phyloP scores from a whole-genome alignment of 148 eudicot genomes.

The Arbutus unedo region DNA sequence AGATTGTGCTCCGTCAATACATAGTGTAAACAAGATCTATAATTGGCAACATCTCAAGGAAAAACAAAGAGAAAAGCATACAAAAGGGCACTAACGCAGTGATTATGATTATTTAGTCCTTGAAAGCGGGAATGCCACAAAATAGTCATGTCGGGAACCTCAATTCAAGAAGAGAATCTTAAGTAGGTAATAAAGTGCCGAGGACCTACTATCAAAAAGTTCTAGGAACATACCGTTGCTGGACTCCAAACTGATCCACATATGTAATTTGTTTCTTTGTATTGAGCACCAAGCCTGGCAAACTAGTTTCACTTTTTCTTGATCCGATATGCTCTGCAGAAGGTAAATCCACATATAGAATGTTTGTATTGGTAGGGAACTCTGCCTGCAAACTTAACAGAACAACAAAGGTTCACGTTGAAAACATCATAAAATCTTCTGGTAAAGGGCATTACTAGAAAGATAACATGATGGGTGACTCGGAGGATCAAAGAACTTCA shows the following conservation, averaged over 20 bases:
- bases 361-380: conserved; percentile 97
- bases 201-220: neutral
- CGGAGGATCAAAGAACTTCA: neutral
- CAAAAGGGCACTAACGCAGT: neutral
- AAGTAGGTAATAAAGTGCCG: neutral
- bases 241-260: conserved; percentile 74
- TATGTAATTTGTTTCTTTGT: conserved; percentile 74
- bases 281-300: conserved; percentile 94
- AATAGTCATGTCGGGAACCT: neutral
- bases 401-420: conserved; percentile 27
- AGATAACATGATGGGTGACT: neutral
- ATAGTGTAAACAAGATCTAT: neutral
- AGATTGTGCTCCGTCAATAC: neutral
- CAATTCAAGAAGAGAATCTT: neutral
- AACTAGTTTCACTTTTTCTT: conserved; percentile 57
- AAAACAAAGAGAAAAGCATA: neutral
- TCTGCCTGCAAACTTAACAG: conserved; percentile 68
- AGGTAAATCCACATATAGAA: conserved; percentile 82
- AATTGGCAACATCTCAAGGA: neutral
- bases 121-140: neutral
- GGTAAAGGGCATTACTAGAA: neutral
- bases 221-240: conserved; percentile 51
- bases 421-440: conserved; percentile 10
- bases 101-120: neutral
- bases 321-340: conserved; percentile 84